phyloP scores from a whole-genome alignment of 257 asterid species.

The Hygrophila difformis region DNA sequence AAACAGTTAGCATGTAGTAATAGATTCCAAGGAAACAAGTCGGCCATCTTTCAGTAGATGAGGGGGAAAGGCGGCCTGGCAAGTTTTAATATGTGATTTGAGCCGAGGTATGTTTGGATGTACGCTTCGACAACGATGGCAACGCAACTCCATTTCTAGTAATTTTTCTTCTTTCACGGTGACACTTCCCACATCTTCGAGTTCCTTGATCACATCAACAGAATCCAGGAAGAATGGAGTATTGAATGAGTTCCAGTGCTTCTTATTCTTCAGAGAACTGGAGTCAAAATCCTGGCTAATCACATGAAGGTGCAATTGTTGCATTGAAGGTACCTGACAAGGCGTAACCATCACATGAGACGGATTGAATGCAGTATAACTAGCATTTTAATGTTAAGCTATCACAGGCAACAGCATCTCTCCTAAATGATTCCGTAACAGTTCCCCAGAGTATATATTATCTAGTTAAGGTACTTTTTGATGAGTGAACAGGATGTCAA shows the following conservation, averaged over 20 bases:
- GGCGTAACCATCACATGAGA: conserved; percentile 1
- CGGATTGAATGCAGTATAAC: not conserved
- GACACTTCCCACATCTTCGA: conserved; percentile 37
- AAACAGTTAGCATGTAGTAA: not conserved
- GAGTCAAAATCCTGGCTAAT: conserved; percentile 92
- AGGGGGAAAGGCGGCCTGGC: conserved; percentile 55
- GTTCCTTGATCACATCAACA: conserved; percentile 64
- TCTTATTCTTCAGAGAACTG: conserved; percentile 62
- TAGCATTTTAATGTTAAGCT: not conserved
- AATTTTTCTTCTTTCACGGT: conserved; percentile 24
- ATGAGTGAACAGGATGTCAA: too few species aligned
- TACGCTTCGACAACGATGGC: conserved; percentile 80
- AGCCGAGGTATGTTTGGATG: conserved; percentile 84
- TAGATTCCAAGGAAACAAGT: conserved; percentile 28
- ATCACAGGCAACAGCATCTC: not conserved
- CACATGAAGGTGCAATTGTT: conserved; percentile 88
- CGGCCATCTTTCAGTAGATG: conserved; percentile 43
- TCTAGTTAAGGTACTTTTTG: too few species aligned
- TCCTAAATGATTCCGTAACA: too few species aligned
- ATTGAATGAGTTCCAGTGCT: conserved; percentile 91
- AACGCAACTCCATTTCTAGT: conserved; percentile 58
- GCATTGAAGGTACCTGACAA: conserved; percentile 75
- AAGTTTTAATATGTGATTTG: conserved; percentile 56
- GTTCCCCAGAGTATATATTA: too few species aligned
- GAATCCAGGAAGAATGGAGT: conserved; percentile 78